These are phyloP conservation scores for Cladobotryum mycophilum DNA, from an alignment of 2,329 filamentous ascomycete genomes.

Conservation along the genomic window DNA sequence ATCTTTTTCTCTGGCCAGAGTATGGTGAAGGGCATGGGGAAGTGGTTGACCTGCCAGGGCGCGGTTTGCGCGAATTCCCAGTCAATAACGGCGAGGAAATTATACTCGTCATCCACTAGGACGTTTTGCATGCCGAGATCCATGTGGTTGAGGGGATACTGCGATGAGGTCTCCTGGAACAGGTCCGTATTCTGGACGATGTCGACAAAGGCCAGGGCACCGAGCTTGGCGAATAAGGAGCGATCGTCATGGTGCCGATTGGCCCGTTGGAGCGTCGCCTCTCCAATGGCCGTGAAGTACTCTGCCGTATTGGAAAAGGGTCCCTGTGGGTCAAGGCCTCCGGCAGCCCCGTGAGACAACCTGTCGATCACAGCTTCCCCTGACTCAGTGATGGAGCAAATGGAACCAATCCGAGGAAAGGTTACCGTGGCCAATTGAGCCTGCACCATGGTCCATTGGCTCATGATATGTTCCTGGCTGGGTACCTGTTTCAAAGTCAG, in stretches of 20 bases:
- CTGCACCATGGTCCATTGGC: slow-evolving; percentile 5
- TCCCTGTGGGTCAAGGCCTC: slow-evolving; percentile 1
- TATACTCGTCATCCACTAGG: slow-evolving; percentile 23
- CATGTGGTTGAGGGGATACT: slow-evolving; percentile 24
- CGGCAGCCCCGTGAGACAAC: slow-evolving; percentile 7
- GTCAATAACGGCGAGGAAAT: slow-evolving; percentile 26
- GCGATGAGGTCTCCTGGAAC: too few species aligned
- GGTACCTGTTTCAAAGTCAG: too few species aligned
- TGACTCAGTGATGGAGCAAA: slow-evolving; percentile 13
- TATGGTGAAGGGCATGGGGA: slow-evolving; percentile 23
- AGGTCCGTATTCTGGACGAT: too few species aligned
- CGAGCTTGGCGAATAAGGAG: too few species aligned
- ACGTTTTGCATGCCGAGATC: slow-evolving; percentile 29
- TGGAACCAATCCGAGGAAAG: slow-evolving; percentile 20
- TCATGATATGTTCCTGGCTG: too few species aligned
- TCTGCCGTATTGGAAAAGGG: slow-evolving; percentile 17
- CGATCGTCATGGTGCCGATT: too few species aligned
- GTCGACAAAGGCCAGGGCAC: too few species aligned
- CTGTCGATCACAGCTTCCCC: slow-evolving; percentile 17
- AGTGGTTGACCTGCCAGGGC: slow-evolving; percentile 24
- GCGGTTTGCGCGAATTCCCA: slow-evolving; percentile 28
- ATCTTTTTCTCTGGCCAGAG: too few species aligned
- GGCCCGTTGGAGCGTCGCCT: too few species aligned
- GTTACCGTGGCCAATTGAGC: slow-evolving; percentile 14
- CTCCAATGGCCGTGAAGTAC: neutral